These are phyloP conservation scores for Aspergillus conjunctus DNA, from an alignment of 495 filamentous ascomycete genomes.

Conservation along the genomic window DNA sequence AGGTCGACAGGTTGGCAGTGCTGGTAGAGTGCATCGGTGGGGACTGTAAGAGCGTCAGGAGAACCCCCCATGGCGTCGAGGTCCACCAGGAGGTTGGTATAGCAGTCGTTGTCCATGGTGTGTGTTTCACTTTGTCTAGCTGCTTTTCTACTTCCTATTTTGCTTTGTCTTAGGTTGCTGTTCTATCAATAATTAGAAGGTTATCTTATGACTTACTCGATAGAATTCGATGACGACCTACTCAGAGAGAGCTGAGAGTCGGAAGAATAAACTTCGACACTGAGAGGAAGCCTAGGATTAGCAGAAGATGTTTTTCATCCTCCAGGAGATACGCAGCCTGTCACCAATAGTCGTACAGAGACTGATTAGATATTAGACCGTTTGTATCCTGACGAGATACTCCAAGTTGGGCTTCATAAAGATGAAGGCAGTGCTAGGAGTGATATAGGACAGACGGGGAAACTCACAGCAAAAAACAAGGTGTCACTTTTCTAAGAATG, in stretches of 20 bases:
- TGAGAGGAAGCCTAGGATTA: background rate
- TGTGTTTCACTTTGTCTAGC: too few species aligned
- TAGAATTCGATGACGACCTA: background rate
- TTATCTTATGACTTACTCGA: background rate
- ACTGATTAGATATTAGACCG: background rate
- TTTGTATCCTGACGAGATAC: background rate
- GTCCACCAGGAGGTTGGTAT: background rate
- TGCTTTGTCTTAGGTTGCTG: too few species aligned
- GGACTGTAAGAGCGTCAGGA: background rate
- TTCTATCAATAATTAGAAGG: background rate
- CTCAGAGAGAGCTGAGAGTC: background rate
- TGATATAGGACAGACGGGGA: background rate
- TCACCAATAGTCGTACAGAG: background rate
- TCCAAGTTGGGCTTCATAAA: background rate
- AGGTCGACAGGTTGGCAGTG: background rate
- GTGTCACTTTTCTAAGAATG: background rate
- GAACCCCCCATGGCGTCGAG: background rate
- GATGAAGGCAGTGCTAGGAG: background rate
- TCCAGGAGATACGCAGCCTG: background rate
- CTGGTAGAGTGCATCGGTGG: background rate
- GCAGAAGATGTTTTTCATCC: background rate
- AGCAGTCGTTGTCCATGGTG: too few species aligned
- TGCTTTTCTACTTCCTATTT: too few species aligned
- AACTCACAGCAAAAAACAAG: background rate
- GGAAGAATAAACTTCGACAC: background rate